Percentiles rank a stretch among this genome's conserved stretches.
phyloP scores from a whole-genome alignment of 768 basidiomycete genomes.

The Lentinula boryana region DNA sequence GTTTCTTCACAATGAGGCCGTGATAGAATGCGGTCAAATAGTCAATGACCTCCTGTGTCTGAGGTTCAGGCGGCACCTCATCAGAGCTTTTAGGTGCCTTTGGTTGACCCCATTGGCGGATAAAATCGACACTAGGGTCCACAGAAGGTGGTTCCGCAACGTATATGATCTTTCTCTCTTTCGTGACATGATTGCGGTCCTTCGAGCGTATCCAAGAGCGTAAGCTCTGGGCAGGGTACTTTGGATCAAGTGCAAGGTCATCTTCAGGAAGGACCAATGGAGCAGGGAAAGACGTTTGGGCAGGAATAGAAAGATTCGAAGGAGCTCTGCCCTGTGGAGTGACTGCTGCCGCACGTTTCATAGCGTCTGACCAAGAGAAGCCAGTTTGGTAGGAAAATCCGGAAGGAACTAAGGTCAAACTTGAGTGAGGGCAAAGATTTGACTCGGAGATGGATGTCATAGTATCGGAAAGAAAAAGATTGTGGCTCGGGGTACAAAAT shows the following conservation, averaged over 20 bases:
- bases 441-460: not conserved
- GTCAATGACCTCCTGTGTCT: conserved; percentile 16
- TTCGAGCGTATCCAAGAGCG: conserved; percentile 22
- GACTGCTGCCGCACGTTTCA: not conserved
- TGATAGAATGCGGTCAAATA: conserved; percentile 29
- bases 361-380: not conserved
- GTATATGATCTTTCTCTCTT: conserved; percentile 21
- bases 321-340: not conserved
- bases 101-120: conserved; percentile 17
- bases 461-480: no score
- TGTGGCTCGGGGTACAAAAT: no score
- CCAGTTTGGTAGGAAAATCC: not conserved
- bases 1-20: conserved; percentile 19
- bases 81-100: conserved; percentile 4
- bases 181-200: conserved; percentile 25
- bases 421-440: not conserved
- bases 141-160: conserved; percentile 24
- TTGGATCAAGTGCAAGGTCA: conserved; percentile 26
- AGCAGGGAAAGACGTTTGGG: conserved; percentile 18
- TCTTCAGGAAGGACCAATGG: conserved; percentile 28
- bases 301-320: not conserved
- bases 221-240: conserved; percentile 26
- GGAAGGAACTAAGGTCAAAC: not conserved
- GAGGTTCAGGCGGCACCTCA: conserved; percentile 11
- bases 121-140: conserved; percentile 14